Evolutionary conservation across 768 basidiomycete species (phyloP).

Genomic region (Leccinum subgranulosum): DNA sequence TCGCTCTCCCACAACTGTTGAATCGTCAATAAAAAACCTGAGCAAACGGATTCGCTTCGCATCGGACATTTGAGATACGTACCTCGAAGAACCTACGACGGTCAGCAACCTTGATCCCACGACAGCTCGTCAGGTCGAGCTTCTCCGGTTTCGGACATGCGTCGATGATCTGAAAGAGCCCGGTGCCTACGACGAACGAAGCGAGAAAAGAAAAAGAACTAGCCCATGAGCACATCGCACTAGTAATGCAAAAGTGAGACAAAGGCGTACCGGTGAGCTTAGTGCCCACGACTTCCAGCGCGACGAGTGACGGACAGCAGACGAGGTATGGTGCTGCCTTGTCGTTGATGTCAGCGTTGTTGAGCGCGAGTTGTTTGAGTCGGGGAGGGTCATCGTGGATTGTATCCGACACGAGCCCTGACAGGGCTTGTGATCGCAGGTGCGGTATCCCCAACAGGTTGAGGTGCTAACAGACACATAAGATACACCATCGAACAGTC

Average conservation of each 20-base stretch:
- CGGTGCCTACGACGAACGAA: slow-evolving; percentile 38
- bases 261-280: no score
- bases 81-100: slow-evolving; percentile 67
- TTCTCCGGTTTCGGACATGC: slow-evolving; percentile 48
- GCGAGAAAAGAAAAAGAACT: slow-evolving; percentile 28
- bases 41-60: no score
- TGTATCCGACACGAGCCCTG: slow-evolving; percentile 38
- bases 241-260: slow-evolving; percentile 38
- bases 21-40: not conserved
- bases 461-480: slow-evolving; percentile 39
- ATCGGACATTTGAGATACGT: no score
- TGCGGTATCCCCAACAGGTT: slow-evolving; percentile 56
- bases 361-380: slow-evolving; percentile 40
- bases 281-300: no score
- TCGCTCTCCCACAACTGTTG: slow-evolving; percentile 28
- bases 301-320: no score
- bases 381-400: slow-evolving; percentile 26
- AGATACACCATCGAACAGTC: no score
- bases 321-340: no score
- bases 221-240: slow-evolving; percentile 40
- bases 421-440: slow-evolving; percentile 47
- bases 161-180: slow-evolving; percentile 56
- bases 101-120: slow-evolving; percentile 31
- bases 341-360: no score
- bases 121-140: slow-evolving; percentile 58